Conservation (phyloP, 495 filamentous ascomycete species). For the Apiosordaria backusii region DNA sequence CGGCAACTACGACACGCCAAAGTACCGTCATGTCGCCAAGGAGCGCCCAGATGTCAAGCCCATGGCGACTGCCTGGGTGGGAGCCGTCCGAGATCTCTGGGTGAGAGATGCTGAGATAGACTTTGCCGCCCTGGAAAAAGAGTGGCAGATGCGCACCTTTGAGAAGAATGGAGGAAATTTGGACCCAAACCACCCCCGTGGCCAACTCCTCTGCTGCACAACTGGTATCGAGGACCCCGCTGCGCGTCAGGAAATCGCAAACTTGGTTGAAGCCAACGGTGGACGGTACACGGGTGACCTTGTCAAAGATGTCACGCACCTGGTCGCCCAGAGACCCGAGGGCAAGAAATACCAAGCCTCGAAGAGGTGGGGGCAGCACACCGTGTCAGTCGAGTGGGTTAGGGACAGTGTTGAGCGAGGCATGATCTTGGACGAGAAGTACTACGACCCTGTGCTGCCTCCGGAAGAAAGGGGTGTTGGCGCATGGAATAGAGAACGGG, state of each 20-base stretch:
- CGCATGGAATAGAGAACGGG: conserved; percentile 66
- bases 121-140: conserved; percentile 54
- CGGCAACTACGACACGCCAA: conserved; percentile 79
- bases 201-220: conserved; percentile 70
- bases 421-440: conserved; percentile 84
- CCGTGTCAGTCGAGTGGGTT: conserved; percentile 82
- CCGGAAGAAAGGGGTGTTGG: conserved; percentile 66
- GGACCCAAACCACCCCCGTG: conserved; percentile 24
- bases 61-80: conserved; percentile 75
- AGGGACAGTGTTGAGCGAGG: conserved; percentile 79
- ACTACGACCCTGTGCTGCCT: conserved; percentile 72
- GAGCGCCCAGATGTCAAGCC: conserved; percentile 81
- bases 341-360: conserved; percentile 90
- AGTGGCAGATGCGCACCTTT: conserved; percentile 43
- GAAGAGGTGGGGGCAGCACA: conserved; percentile 68
- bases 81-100: conserved; percentile 79
- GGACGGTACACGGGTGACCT: conserved; percentile 82
- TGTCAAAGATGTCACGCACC: conserved; percentile 78
- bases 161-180: conserved; percentile 39
- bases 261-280: conserved; percentile 60
- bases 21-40: conserved; percentile 92
- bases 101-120: conserved; percentile 76
- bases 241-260: conserved; percentile 62
- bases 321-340: conserved; percentile 72
- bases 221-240: conserved; percentile 85